Evolutionary conservation across 257 asterid genomes (phyloP), one percentile per base, ranked within the genome.

Genomic region (Solanum lycopersicoides): DNA sequence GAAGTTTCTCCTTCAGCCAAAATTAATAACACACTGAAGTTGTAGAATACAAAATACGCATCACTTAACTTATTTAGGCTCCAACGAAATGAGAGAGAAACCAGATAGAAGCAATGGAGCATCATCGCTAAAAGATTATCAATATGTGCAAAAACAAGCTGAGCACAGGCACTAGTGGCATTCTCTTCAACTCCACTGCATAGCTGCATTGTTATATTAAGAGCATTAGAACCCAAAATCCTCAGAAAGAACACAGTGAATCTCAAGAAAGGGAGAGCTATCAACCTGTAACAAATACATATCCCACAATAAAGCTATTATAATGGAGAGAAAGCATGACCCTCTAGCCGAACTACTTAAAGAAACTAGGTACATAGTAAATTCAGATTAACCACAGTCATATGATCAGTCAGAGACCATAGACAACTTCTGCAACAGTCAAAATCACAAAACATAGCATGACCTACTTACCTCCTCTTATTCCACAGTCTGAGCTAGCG

Each of bases 101-200:
- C 99, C 99, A 53, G 99, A 95, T 8, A 98, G 96, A 56, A 95
- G 95, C 91, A 97, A 39, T 21, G 96, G 96, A 79, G 98, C 99
- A 85, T 97, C 99, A 41, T 97, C 99, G 14, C 97, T 96, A 65
- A 97, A 95, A 20, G 98, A 93, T 87, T 95, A 56, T 97, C 98
- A 18, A 97, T 95, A 87, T n/a, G n/a, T n/a, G n/a, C n/a, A n/a
- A n/a, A n/a, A n/a, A n/a, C n/a, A n/a, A n/a, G n/a, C n/a, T n/a
- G n/a, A n/a, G 98, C 95, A 83, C 97, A 96, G 39, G 95, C 89
- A 63, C 98, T 96, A 7, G 91, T 90, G 25, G 92, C 90, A 45
- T 92, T 90, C 90, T 95, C 99, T 74, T 95, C 98, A 10, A 94
- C 91, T 75, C 98, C 99, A 37, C 95, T 94, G 95, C 98, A 95